Conservation (phyloP, 1,284 basidiomycete genomes). For the Ustilago loliicola region DNA sequence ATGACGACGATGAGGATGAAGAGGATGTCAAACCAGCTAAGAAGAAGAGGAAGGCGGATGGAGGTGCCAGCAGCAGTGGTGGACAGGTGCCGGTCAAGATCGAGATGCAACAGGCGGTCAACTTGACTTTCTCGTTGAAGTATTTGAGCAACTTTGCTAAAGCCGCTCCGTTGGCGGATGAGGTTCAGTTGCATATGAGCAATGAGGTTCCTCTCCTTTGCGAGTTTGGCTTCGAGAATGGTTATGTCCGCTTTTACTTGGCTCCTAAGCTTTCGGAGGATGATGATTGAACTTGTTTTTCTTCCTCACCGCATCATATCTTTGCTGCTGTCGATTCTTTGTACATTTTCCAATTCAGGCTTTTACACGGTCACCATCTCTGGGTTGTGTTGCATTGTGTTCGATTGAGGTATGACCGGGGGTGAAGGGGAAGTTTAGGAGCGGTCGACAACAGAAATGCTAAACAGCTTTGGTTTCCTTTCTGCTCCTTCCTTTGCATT, state of each 20-base stretch:
- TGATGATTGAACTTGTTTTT: conserved; percentile 47
- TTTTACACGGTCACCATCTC: background rate
- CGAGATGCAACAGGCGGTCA: conserved; percentile 79
- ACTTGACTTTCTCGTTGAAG: conserved; percentile 94
- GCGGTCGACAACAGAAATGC: conserved; percentile 42
- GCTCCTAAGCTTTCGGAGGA: conserved; percentile 69
- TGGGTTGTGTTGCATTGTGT: background rate
- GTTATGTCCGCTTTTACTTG: conserved; percentile 72
- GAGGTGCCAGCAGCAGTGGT: conserved; percentile 18
- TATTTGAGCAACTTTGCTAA: conserved; percentile 98
- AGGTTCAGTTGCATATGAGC: conserved; percentile 74
- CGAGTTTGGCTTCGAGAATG: conserved; percentile 85
- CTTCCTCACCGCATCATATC: background rate
- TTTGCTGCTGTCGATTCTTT: background rate
- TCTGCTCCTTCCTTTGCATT: background rate
- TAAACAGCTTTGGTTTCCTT: conserved; percentile 31
- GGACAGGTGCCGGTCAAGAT: conserved; percentile 71
- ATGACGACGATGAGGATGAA: conserved; percentile 67
- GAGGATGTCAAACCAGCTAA: conserved; percentile 64
- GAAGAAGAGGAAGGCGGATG: conserved; percentile 62
- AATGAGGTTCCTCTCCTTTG: conserved; percentile 74
- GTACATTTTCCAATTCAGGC: conserved; percentile 4
- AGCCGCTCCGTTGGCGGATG: conserved; percentile 81
- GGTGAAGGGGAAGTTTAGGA: background rate
- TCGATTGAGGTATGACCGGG: background rate